Evolutionary conservation across 345 rosid genomes (phyloP), one percentile per base, ranked within the genome.

Genomic region (Syzygium aqueum): DNA sequence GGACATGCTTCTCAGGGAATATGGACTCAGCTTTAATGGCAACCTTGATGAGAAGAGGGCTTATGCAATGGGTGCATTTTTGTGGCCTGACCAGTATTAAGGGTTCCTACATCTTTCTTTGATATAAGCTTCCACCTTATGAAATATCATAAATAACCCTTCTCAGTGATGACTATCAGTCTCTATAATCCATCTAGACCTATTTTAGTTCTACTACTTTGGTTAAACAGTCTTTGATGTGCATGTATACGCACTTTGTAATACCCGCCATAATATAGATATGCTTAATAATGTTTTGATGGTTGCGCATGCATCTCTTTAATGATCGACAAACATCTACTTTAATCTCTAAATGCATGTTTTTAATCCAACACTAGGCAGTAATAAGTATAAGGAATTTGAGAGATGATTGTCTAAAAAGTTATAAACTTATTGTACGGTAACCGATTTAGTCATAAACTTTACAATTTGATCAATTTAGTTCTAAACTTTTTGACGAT

Each of bases 81-180:
- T 95, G 37, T 96, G 97, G 98, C 92, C 94, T 82, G 90, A 89
- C 52, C 93, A 91, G 53, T 91, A 89, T 86, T 91, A 50, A 89
- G 49, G 25, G 23, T 1, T 21, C 19, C 49, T 73, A 84, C 53
- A 73, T 80, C 49, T 16, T 16, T 84, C 46, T 22, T 28, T 67
- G 1, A 53, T 30, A 51, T 84, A 5, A 50, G 56, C 57, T 51
- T 51, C 40, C 40, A 27, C 37, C 11, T 51, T 30, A 51, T 49
- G 37, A 37, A 73, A 73, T 37, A 73, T 73, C 25, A 73, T 73
- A 37, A 37, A 73, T 37, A 37, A 33, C 49, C 25, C 11, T 40
- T 19, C 7, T 43, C 7, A 1, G 13, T 22, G 27, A 19, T 19
- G 7, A 22, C 0, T 37, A 40, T 33, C 82, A 11, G 27, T 40